These are phyloP conservation scores for Entelexis paramagnoliae DNA, from an alignment of 1,139 yeast species.

Conservation along the genomic window DNA sequence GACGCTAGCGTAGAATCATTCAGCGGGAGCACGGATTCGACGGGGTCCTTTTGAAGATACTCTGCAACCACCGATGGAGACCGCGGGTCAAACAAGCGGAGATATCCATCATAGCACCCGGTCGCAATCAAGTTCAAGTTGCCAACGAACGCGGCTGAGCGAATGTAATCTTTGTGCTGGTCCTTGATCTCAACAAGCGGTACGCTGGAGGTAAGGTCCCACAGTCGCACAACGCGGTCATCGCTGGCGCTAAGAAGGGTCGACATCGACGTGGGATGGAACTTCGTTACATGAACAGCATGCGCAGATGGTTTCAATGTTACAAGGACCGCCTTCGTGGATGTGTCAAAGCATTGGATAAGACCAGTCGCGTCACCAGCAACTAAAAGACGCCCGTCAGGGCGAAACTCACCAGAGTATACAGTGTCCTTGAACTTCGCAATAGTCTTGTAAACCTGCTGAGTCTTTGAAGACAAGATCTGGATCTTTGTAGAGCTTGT, in stretches of 20 bases:
- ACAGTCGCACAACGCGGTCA: constrained; percentile 74
- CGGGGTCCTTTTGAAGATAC: constrained; percentile 60
- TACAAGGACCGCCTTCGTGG: constrained; percentile 68
- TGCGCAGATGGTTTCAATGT: constrained; percentile 72
- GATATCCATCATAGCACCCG: constrained; percentile 85
- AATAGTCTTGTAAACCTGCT: constrained; percentile 82
- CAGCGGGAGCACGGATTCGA: constrained; percentile 75
- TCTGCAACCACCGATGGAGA: constrained; percentile 38
- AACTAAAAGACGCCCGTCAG: constrained; percentile 71
- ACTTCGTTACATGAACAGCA: constrained; percentile 91
- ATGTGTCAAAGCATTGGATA: constrained; percentile 75
- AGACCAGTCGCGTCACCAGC: constrained; percentile 87
- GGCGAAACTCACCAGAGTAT: constrained; percentile 70
- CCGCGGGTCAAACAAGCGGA: constrained; percentile 81
- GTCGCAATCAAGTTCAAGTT: constrained; percentile 71
- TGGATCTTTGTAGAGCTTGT: constrained; percentile 88
- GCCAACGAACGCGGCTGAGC: constrained; percentile 62
- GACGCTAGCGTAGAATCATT: constrained; percentile 74
- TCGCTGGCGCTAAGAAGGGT: constrained; percentile 83
- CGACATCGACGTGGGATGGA: constrained; percentile 63
- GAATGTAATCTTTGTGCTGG: constrained; percentile 71
- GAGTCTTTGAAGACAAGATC: constrained; percentile 80
- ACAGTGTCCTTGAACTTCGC: constrained; percentile 89
- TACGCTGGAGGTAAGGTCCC: constrained; percentile 70
- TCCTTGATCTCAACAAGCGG: constrained; percentile 62